phyloP scores from a whole-genome alignment of 2,329 filamentous ascomycete genomes.

The Trichoderma arundinaceum region DNA sequence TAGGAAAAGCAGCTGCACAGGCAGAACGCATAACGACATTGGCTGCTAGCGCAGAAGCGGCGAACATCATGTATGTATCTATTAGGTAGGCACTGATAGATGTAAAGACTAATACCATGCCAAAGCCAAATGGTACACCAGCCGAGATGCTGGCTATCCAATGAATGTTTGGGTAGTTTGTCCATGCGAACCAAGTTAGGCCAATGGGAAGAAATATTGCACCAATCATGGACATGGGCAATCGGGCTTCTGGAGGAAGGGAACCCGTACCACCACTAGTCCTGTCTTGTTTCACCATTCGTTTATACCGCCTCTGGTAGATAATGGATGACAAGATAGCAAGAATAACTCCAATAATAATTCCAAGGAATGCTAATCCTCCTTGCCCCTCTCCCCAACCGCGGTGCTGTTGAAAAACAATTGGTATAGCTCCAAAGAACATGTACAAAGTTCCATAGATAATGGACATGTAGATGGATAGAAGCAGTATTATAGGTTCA shows the following conservation, averaged over 20 bases:
- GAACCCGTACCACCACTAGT: neutral
- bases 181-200: conserved; percentile 67
- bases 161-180: conserved; percentile 56
- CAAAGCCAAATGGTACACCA: conserved; percentile 55
- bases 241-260: conserved; percentile 53
- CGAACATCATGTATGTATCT: conserved; percentile 71
- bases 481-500: conserved; percentile 83
- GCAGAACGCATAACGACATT: conserved; percentile 70
- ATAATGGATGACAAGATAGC: neutral
- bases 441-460: conserved; percentile 85
- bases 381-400: conserved; percentile 70
- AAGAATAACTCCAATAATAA: conserved; percentile 4
- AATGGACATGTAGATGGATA: conserved; percentile 83
- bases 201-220: conserved; percentile 59
- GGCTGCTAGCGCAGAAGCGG: conserved; percentile 71
- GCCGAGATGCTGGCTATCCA: conserved; percentile 53
- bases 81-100: conserved; percentile 66
- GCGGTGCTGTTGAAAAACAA: conserved; percentile 77
- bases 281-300: neutral
- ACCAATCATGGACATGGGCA: conserved; percentile 62
- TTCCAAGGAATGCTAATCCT: conserved; percentile 59
- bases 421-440: conserved; percentile 85
- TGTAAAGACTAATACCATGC: conserved; percentile 63
- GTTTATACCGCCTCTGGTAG: neutral
- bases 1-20: conserved; percentile 70